Base-by-base conservation (phyloP, 2,329 filamentous ascomycete species). In the Trichophaea hybrida region DNA sequence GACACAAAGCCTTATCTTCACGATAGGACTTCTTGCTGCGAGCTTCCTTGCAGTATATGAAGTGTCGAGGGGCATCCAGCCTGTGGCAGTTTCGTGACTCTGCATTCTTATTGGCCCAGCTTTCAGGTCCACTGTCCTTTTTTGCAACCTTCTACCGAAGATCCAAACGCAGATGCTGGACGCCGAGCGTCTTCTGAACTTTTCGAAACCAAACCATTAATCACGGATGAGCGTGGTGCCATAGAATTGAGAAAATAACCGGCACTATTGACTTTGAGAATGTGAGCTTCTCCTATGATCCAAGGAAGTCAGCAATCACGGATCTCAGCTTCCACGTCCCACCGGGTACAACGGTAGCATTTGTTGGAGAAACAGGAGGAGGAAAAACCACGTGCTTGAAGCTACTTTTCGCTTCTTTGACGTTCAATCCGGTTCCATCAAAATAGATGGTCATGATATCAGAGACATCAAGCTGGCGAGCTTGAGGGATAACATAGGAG, bases 361-460 rank as follows among this genome's bases (percentile, higher is more conserved):
- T 84, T 5, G 80, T 83, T 0, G 81, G 81, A 15, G 78, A 80
- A 65, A 82, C 80, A 0, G 81, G 81, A 8, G 77, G 77, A 4
- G 81, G 81, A 24, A 84, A 84, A 69, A 82, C 79, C 0, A 82
- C 81, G 0, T 76, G 80, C 55, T 70, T 82, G 58, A 82, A 82
- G 68, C 73, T 84, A 0, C 75, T 84, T 6, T 76, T 78, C 75
- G 81, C 0, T 80, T 80, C 67, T 83, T 82, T 72, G 80, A 83
- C 59, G 75, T 80, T 1, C 75, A 74, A 0, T 69, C 69, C 2
- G 81, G 80, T 2, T 71, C 72, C 4, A 81, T 83, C 61, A 71
- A 70, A 2, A 78, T 83, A 40, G 80, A 83, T 62, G 79, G 77
- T 0, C 77, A 80, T 64, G 78, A 83, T 61, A 74, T 86, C 32